Evolutionary conservation across 169 alveolate genomes (phyloP), one percentile per base, ranked within the genome.

Genomic region (Cryptosporidium canis): DNA sequence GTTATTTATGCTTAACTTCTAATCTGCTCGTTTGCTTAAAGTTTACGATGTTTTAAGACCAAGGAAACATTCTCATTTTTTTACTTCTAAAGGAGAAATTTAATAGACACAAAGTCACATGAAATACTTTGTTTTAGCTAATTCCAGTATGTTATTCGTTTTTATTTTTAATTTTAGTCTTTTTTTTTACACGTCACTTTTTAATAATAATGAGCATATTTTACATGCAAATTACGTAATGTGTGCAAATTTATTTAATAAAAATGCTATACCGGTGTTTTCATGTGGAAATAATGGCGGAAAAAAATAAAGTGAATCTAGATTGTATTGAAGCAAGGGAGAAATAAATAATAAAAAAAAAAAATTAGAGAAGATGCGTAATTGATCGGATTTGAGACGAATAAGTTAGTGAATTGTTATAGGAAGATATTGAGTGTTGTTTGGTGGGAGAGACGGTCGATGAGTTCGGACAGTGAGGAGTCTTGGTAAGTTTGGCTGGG

Each of bases 401-500:
- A 18, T 7, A 0, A 51, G 2, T 51, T 51, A 51, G 24, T 27
- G n/a, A 21, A 18, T n/a, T 51, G 18, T n/a, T 21, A 48, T n/a
- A 48, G 58, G 2, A 48, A 14, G 58, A 48, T 16, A 48, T 48
- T n/a, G 5, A 16, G 27, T 18, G 14, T 51, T 1, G 7, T 0
- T 14, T 18, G n/a, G 18, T 51, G 24, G 3, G 24, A 1, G 6
- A 68, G 9, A 24, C 3, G 12, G 9, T n/a, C 18, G 3, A 77
- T 56, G 61, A 43, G 18, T 18, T 77, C 87, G 21, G 87, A 77
- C 4, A 61, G 87, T 21, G 87, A 77, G 6, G 87, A 58, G 3
- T 58, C 87, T 21, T 77, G 87, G 87, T 77, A 77, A 9, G 87
- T 61, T 77, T 51, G 5, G 11, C 24, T 51, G 9, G n/a, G n/a